Base-by-base conservation (phyloP, 2,329 filamentous ascomycete genomes). In the Monascus ruber region DNA sequence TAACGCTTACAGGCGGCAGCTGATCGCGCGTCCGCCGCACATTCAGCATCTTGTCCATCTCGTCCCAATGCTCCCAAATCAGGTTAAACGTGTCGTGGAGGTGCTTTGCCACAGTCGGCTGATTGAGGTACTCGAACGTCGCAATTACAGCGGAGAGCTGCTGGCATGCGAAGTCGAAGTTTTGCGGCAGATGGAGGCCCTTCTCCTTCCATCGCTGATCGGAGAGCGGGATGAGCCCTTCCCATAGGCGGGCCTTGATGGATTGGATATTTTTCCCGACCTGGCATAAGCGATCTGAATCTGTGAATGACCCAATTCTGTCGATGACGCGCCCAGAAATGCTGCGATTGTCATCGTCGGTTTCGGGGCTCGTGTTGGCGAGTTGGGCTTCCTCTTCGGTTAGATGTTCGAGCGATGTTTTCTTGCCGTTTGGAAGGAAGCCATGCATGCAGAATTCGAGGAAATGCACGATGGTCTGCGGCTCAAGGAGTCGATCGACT, bases 401-500 rank as follows among this genome's bases (percentile, higher is more conserved):
- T 10, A 50, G 10, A n/a, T 33, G 35, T 26, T 36, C 31, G 4
- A 47, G 25, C 2, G 34, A 11, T 4, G 48, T 38, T 7, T 40
- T 33, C n/a, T 40, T 44, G 11, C 50, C 50, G 36, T 50, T 47
- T 3, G 50, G 50, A 5, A 55, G 42, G 1, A 41, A 25, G 1
- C 36, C 35, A 2, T 34, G 31, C 6, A 33, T 1, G 6, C 38
- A 40, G 28, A 48, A 54, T 24, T 39, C 32, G 4, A 53, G 5
- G 17, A 55, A 55, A 5, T 47, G 28, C 5, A 28, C 37, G 6
- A 51, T 41, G 0, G 51, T 51, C 35, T 55, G 51, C 6, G 49
- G 47, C 33, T 54, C 52, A 27, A 56, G 35, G n/a, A 54, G 31
- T n/a, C 47, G 50, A 47, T 55, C 53, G 29, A 55, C 53, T 56